Percentiles rank a stretch among this genome's conserved stretches.
Conservation (phyloP, 805 yeast genomes). For the Starmerella bacillaris region DNA sequence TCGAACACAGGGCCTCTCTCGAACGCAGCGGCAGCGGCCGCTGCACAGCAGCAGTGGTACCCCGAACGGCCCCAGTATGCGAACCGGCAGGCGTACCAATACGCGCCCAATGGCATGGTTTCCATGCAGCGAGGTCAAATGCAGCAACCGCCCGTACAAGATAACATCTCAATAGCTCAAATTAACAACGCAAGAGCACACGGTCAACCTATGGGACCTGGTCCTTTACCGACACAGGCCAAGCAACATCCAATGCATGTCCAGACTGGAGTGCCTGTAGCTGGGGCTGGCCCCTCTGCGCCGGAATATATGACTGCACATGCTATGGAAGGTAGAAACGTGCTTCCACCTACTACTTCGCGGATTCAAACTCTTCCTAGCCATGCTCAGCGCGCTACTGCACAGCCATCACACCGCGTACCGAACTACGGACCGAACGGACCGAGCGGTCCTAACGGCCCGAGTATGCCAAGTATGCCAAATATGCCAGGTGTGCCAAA, state of each 20-base stretch:
- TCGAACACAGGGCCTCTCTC: constrained; percentile 1
- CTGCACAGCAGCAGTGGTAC: constrained; percentile 1
- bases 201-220: too few species aligned
- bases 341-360: background rate
- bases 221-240: too few species aligned
- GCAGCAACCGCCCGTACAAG: too few species aligned
- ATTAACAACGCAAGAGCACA: too few species aligned
- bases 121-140: too few species aligned
- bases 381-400: background rate
- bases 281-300: background rate
- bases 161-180: too few species aligned
- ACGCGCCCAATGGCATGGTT: background rate
- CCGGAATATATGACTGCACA: too few species aligned
- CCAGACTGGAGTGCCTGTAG: background rate
- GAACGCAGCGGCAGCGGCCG: background rate
- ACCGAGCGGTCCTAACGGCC: too few species aligned
- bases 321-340: too few species aligned
- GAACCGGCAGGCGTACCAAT: constrained; percentile 1
- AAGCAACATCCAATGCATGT: too few species aligned
- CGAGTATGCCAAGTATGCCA: too few species aligned
- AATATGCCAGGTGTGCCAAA: too few species aligned
- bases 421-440: background rate
- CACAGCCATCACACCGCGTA: background rate
- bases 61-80: background rate
- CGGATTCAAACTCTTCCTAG: background rate